phyloP scores from a whole-genome alignment of 169 alveolate genomes.

The Plasmodium vivax region DNA sequence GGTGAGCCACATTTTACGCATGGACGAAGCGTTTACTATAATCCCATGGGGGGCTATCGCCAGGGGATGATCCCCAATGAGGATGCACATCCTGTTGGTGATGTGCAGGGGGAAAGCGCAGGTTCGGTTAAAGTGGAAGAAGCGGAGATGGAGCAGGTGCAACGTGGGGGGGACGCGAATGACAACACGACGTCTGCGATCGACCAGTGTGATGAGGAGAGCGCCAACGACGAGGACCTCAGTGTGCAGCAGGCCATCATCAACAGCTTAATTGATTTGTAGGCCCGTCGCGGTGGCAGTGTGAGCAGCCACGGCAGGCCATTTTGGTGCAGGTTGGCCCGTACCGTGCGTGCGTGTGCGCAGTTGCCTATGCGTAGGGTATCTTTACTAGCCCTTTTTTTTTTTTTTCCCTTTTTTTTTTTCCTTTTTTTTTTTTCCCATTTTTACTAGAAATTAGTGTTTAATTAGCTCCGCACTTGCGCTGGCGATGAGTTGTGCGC shows the following conservation, averaged over 20 bases:
- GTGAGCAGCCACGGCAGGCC: no score
- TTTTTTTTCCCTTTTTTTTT: not conserved
- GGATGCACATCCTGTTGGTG: not conserved
- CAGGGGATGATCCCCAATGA: not conserved
- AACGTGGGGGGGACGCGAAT: not conserved
- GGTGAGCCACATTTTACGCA: not conserved
- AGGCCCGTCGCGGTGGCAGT: not conserved
- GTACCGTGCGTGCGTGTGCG: not conserved
- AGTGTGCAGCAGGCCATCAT: conserved; percentile 51
- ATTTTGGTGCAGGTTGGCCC: not conserved
- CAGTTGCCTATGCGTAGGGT: not conserved
- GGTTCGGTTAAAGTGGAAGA: not conserved
- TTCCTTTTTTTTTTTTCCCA: not conserved
- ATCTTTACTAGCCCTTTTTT: not conserved
- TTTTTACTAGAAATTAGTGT: conserved; percentile 10
- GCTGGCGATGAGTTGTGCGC: not conserved
- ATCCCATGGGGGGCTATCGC: not conserved
- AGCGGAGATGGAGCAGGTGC: not conserved
- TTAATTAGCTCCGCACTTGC: not conserved
- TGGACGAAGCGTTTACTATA: not conserved
- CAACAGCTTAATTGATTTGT: conserved; percentile 41
- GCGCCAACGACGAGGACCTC: conserved; percentile 9
- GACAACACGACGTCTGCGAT: not conserved
- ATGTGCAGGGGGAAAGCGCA: not conserved
- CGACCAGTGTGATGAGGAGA: not conserved